Conservation (phyloP, 495 filamentous ascomycete species). For the Pseudevernia furfuracea region DNA sequence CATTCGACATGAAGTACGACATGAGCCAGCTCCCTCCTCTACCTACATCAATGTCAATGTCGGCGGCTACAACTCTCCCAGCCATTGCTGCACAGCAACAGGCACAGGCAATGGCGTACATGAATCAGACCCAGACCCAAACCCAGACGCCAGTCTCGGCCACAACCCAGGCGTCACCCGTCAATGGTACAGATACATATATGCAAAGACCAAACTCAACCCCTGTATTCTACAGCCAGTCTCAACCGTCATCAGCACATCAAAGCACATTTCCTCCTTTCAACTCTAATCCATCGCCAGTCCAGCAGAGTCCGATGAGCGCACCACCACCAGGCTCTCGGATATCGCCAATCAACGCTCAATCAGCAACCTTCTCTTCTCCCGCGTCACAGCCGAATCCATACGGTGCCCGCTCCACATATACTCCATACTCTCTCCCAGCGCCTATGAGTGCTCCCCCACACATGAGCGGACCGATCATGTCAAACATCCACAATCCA, state of each 20-base stretch:
- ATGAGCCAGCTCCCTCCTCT: slow-evolving; percentile 52
- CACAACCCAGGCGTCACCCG: slow-evolving; percentile 52
- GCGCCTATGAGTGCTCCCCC: slow-evolving; percentile 38
- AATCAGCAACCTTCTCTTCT: slow-evolving; percentile 42
- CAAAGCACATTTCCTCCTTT: slow-evolving; percentile 54
- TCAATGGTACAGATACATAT: slow-evolving; percentile 58
- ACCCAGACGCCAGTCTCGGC: slow-evolving; percentile 35
- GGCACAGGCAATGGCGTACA: slow-evolving; percentile 19
- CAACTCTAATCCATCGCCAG: slow-evolving; percentile 47
- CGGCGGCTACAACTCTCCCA: slow-evolving; percentile 33
- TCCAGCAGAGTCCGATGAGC: slow-evolving; percentile 53
- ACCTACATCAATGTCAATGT: slow-evolving; percentile 45
- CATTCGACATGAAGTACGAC: slow-evolving; percentile 40
- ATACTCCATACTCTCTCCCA: slow-evolving; percentile 49
- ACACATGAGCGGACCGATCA: slow-evolving; percentile 50
- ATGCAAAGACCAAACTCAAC: slow-evolving; percentile 52
- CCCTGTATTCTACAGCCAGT: slow-evolving; percentile 48
- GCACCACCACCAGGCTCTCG: slow-evolving; percentile 43
- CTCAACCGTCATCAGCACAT: slow-evolving; percentile 56
- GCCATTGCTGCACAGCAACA: slow-evolving; percentile 23
- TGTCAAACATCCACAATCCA: slow-evolving; percentile 71
- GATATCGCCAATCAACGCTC: slow-evolving; percentile 48
- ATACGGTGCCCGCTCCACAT: slow-evolving; percentile 39
- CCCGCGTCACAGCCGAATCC: slow-evolving; percentile 36
- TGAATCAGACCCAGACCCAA: slow-evolving; percentile 21